Base-by-base conservation (phyloP, 2,329 filamentous ascomycete genomes). In the Botrytis byssoidea region DNA sequence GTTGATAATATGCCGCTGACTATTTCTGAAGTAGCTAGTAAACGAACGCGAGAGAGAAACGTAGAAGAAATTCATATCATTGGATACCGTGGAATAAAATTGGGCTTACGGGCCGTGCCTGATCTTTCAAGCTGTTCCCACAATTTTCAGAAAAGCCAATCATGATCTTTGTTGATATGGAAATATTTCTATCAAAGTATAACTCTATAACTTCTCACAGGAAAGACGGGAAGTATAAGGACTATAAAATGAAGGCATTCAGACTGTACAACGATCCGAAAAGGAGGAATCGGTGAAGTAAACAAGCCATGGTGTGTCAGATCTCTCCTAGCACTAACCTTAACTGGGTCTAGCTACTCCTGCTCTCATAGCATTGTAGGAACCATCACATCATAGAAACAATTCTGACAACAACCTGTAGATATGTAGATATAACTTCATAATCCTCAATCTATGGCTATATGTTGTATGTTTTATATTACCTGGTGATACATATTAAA, bases 11-110 rank as follows among this genome's bases (percentile, higher is more conserved):
- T 63, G 22, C 35, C 35, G 25, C 60, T 40, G 60, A 63, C 35
- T 63, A 63, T 63, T 42, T 40, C 60, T n/a, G 60, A 40, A 63
- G 60, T 63, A 63, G 60, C 60, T 63, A 63, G 60, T 10, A 37
- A 42, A 40, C 22, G 14, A 63, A 63, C 37, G 60, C 22, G 35
- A 63, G 59, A 35, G 25, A 63, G 42, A 40, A 63, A 29, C 60
- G 35, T 63, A 25, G 35, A 16, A 42, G 22, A 5, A 42, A 40
- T 40, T 4, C 32, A 16, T n/a, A 63, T 6, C 35, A 63, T 42
- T 63, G 37, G 59, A 40, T 63, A 63, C 35, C 59, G n/a, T n/a
- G 35, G 25, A 37, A n/a, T 37, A n/a, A 63, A 63, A 63, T 20
- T 63, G 22, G 37, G 35, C 35, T 18, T 18, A 25, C 12, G 35